Conservation (phyloP, 2,329 filamentous ascomycete species). For the Colletotrichum sp. region DNA sequence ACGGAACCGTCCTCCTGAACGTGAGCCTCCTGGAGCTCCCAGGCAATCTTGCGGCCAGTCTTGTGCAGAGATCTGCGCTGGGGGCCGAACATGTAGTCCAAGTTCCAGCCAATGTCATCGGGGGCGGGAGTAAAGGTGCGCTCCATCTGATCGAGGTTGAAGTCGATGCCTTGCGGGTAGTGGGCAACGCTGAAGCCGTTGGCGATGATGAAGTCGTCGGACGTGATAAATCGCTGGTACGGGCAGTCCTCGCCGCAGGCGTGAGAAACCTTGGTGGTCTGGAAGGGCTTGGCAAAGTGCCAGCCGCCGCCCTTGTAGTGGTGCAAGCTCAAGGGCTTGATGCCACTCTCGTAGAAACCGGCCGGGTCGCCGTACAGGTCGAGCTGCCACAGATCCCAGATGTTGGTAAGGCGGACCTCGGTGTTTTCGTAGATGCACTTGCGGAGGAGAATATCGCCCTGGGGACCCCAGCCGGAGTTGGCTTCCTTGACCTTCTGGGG, state of each 20-base stretch:
- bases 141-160: slow-evolving; percentile 56
- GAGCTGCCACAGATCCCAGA: slow-evolving; percentile 65
- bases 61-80: slow-evolving; percentile 51
- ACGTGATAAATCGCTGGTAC: slow-evolving; percentile 61
- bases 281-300: slow-evolving; percentile 59
- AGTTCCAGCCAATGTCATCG: slow-evolving; percentile 54
- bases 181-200: slow-evolving; percentile 65
- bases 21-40: slow-evolving; percentile 57
- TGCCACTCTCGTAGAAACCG: slow-evolving; percentile 68
- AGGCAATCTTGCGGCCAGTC: slow-evolving; percentile 57
- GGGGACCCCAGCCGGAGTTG: slow-evolving; percentile 63
- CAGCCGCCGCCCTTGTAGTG: slow-evolving; percentile 68
- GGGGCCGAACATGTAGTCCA: slow-evolving; percentile 57
- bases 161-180: slow-evolving; percentile 57
- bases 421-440: slow-evolving; percentile 71
- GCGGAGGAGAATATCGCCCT: slow-evolving; percentile 66
- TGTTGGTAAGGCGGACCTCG: slow-evolving; percentile 58
- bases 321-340: slow-evolving; percentile 65
- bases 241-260: slow-evolving; percentile 67
- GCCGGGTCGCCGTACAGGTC: slow-evolving; percentile 65
- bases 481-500: slow-evolving; percentile 58
- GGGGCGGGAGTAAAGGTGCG: slow-evolving; percentile 55
- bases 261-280: slow-evolving; percentile 62
- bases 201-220: slow-evolving; percentile 59
- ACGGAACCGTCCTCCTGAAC: slow-evolving; percentile 55